Percentiles rank a stretch among this genome's conserved stretches.
Evolutionary conservation across 495 filamentous ascomycete genomes (phyloP).

Genomic region (Penicillium daleae): DNA sequence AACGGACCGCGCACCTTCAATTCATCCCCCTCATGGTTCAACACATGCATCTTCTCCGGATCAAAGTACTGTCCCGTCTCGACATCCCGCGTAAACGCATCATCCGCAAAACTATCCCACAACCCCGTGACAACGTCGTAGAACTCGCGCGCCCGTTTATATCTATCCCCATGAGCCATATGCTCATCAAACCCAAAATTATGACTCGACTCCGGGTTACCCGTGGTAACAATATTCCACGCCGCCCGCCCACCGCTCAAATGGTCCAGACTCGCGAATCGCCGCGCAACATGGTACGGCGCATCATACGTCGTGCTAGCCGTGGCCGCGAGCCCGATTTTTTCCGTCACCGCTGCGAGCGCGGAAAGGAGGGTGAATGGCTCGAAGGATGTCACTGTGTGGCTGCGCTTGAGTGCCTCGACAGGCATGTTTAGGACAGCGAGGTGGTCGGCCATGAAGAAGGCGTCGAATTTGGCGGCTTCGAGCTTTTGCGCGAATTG

Average conservation of each 20-base stretch:
- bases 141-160: slow-evolving; percentile 46
- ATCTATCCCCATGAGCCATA: slow-evolving; percentile 40
- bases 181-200: slow-evolving; percentile 45
- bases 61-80: slow-evolving; percentile 53
- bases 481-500: slow-evolving; percentile 60
- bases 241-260: slow-evolving; percentile 58
- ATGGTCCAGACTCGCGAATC: slow-evolving; percentile 65
- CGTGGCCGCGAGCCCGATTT: slow-evolving; percentile 58
- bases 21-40: slow-evolving; percentile 55
- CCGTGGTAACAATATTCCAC: slow-evolving; percentile 48
- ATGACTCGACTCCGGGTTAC: slow-evolving; percentile 41
- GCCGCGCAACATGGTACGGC: slow-evolving; percentile 65
- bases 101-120: slow-evolving; percentile 60
- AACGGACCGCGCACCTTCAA: slow-evolving; percentile 51
- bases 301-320: slow-evolving; percentile 65
- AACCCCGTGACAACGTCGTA: slow-evolving; percentile 44
- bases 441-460: slow-evolving; percentile 66
- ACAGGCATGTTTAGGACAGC: slow-evolving; percentile 62
- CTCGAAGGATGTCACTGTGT: slow-evolving; percentile 58
- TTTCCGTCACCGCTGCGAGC: slow-evolving; percentile 47
- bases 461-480: slow-evolving; percentile 62
- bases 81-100: slow-evolving; percentile 53
- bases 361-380: slow-evolving; percentile 55
- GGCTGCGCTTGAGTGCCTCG: slow-evolving; percentile 59
- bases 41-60: slow-evolving; percentile 51